A percentile compares a stretch with the other conserved stretches of the same genome.
phyloP scores from a whole-genome alignment of 164 flowering plant species.

The Santalum album region DNA sequence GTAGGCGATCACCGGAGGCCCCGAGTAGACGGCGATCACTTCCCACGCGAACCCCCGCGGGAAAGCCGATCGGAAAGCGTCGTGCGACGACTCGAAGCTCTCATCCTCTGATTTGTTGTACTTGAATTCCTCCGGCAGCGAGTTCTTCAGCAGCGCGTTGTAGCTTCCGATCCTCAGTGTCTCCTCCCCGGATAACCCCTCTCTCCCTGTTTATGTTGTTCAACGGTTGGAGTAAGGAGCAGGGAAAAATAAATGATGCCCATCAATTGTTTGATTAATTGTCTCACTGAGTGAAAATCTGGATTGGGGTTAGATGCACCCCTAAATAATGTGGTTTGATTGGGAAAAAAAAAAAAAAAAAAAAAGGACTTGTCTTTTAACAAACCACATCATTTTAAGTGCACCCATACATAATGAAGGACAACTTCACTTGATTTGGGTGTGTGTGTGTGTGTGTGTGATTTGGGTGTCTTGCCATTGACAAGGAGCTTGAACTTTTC shows the following conservation, averaged over 20 bases:
- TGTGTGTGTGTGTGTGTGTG: too few relatives aligned
- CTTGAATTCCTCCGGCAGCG: conserved; percentile 56
- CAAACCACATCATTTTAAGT: not conserved
- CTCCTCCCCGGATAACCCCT: conserved; percentile 68
- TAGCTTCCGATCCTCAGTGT: conserved; percentile 67
- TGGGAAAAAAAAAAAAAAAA: too few relatives aligned
- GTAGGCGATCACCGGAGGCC: conserved; percentile 66
- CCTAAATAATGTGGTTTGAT: too few relatives aligned
- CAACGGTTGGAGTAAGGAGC: too few relatives aligned
- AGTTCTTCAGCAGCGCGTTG: conserved; percentile 67
- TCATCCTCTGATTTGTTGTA: conserved; percentile 77
- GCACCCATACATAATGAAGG: not conserved
- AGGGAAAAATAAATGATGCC: too few relatives aligned
- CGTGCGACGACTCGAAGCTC: conserved; percentile 76
- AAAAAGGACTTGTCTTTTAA: too few relatives aligned
- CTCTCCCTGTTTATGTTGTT: conserved; percentile 47
- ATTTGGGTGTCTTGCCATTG: conserved; percentile 46
- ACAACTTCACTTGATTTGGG: not conserved
- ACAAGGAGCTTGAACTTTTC: conserved; percentile 74
- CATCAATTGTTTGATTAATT: too few relatives aligned
- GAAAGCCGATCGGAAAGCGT: conserved; percentile 48
- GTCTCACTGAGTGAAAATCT: too few relatives aligned
- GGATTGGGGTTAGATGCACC: too few relatives aligned
- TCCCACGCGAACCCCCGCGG: conserved; percentile 97
- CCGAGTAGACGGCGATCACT: conserved; percentile 59